These are phyloP conservation scores for Chlorella sp. DNA, from an alignment of 139 green algal species.

Conservation along the genomic window DNA sequence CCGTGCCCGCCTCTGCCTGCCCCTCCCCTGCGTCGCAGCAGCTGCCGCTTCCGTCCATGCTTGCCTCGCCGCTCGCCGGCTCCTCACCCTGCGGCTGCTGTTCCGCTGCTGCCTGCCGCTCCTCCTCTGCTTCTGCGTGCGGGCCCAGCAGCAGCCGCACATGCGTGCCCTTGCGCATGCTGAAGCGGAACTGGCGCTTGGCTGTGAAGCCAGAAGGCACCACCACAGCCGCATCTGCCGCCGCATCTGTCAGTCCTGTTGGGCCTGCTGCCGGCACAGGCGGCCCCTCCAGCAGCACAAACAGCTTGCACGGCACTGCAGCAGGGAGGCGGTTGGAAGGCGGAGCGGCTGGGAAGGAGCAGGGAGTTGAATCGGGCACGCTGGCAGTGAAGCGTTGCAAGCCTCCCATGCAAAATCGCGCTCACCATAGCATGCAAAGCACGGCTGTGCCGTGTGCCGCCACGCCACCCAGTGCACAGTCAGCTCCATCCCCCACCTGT, in stretches of 20 bases:
- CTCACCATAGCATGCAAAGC: no score
- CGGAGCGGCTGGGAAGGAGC: neutral
- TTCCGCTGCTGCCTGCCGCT: neutral
- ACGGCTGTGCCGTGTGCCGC: no score
- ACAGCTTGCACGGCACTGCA: conserved; percentile 25
- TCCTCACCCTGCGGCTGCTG: neutral
- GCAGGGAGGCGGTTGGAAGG: neutral
- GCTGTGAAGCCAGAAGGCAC: conserved; percentile 5
- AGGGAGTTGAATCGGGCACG: neutral
- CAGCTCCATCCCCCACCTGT: neutral
- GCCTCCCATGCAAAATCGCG: neutral
- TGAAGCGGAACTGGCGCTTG: conserved; percentile 18
- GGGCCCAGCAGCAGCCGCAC: conserved; percentile 22
- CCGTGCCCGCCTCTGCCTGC: neutral
- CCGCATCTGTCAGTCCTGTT: neutral
- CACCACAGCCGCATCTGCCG: neutral
- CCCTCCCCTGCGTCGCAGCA: neutral
- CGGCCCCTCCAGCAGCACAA: conserved; percentile 15
- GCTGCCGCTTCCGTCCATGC: neutral
- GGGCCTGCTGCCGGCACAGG: neutral
- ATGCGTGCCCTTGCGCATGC: conserved; percentile 19
- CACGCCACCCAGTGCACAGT: no score
- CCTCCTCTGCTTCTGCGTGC: neutral
- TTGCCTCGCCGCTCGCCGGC: neutral
- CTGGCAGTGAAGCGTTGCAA: neutral